Evolutionary conservation across 2,329 filamentous ascomycete genomes (phyloP), one percentile per base, ranked within the genome.

Genomic region (Sarocladium strictum): DNA sequence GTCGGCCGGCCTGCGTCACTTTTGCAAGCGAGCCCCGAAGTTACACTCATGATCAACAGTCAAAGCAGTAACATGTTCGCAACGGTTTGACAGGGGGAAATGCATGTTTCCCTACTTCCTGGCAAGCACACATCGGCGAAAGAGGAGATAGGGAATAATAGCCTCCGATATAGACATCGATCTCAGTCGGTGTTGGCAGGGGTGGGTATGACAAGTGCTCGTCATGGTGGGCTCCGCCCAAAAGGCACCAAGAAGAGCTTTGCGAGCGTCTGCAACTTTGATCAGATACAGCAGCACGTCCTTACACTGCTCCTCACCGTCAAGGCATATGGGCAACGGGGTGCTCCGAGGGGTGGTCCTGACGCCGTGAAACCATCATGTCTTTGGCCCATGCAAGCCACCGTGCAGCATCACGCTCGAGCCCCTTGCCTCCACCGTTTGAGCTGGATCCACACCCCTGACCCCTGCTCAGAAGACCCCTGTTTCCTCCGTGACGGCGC

Each of bases 331-430:
- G 21, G 43, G 7, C 21, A 7, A 51, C 47, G 9, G 27, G 17
- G 23, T 11, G 19, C 14, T 14, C 27, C 17, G 17, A 12, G 14
- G 27, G 27, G 15, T 6, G 47, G 47, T 21, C 29, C 35, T n/a
- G 27, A 51, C 12, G 32, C 19, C 21, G 14, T 53, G 50, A 53
- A 53, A 53, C 50, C 50, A 38, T 53, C 24, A 26, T 38, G 33
- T 53, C 33, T 53, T 40, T 53, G 19, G 50, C 32, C 50, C 50
- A 53, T 53, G 50, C 50, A 53, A 53, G 50, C 50, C 50, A 53
- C 50, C 19, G 50, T 17, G 50, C 35, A 38, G 50, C 35, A 40
- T 53, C 50, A 53, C 50, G 32, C 50, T 53, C 50, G 35, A 40
- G 32, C 47, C 50, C 50, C 50, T 40, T 53, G 33, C 35, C 50